Conservation (phyloP, 139 green algal species). For the Coccomyxa sp. region DNA sequence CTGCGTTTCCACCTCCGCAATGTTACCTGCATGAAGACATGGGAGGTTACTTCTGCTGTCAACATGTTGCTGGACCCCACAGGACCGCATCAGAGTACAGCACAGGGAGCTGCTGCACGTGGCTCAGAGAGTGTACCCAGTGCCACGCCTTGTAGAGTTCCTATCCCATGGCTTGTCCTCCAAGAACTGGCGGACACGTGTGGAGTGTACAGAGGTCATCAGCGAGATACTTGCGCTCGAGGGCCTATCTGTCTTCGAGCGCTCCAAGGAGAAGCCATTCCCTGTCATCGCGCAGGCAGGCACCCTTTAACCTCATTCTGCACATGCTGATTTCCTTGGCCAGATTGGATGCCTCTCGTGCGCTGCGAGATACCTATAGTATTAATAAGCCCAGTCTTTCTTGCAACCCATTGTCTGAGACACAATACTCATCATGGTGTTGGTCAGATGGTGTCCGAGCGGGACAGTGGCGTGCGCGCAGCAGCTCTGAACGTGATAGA, state of each 20-base stretch:
- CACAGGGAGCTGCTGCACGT: conserved; percentile 76
- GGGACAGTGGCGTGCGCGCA: conserved; percentile 72
- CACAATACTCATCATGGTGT: not conserved
- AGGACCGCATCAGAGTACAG: conserved; percentile 48
- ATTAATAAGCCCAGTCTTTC: not conserved
- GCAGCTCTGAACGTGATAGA: conserved; percentile 73
- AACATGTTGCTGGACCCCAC: not conserved
- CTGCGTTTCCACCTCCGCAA: too few relatives aligned
- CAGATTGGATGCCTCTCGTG: too few relatives aligned
- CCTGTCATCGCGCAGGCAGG: conserved; percentile 18
- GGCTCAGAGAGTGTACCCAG: conserved; percentile 45
- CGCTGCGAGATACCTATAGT: not conserved
- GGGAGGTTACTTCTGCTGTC: not conserved
- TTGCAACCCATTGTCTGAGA: too few relatives aligned
- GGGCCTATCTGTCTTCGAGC: conserved; percentile 9
- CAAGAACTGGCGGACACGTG: conserved; percentile 88
- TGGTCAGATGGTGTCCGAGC: conserved; percentile 65
- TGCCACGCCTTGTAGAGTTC: conserved; percentile 32
- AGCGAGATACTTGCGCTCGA: conserved; percentile 19
- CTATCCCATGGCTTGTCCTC: conserved; percentile 67
- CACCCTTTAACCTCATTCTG: not conserved
- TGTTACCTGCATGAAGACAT: too few relatives aligned
- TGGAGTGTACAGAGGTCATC: conserved; percentile 75
- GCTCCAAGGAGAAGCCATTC: conserved; percentile 14
- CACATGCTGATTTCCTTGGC: too few relatives aligned